Evolutionary conservation across 768 basidiomycete genomes (phyloP), one percentile per base, ranked within the genome.

Genomic region (Scleroderma bovista): DNA sequence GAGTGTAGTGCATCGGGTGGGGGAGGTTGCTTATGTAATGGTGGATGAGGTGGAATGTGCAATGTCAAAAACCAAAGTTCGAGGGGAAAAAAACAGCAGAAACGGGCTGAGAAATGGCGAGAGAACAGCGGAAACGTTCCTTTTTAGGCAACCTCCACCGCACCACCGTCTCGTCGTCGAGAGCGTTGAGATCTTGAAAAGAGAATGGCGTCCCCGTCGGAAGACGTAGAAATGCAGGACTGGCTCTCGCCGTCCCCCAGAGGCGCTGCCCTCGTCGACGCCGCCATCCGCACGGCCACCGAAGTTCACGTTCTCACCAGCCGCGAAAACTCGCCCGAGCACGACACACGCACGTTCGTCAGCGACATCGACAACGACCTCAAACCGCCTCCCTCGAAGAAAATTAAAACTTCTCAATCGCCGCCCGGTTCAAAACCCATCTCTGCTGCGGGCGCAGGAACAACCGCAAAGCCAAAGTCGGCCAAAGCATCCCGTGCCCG

Each of bases 381-480:
- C 41, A 58, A 58, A 42, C 67, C 60, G 8, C 66, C 67, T 0
- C 63, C 67, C 0, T 60, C 59, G 16, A 67, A 67, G 60, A 67
- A 54, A 50, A 54, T 58, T 55, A 56, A 52, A 44, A 54, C 47
- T 13, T 68, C 66, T 34, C 54, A 60, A 33, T 59, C 64, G 10
- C 54, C 38, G 34, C 45, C 57, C 39, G 57, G 39, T 48, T 60
- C 60, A 41, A 66, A 64, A 34, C 62, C 65, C 19, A 51, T 51
- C 32, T 68, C 65, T 24, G 37, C 64, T 61, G 60, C 60, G 57
- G 64, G 54, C 53, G 44, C 64, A 50, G 64, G 64, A n/a, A n/a
- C n/a, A n/a, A n/a, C n/a, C 50, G 65, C 72, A 23, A 81, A 83
- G 60, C 78, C 82, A 51, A 82, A 78, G 62, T 75, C 77, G 8